Evolutionary conservation across 83 land plant genomes (phyloP).

Genomic region (Diphasiastrum complanatum): DNA sequence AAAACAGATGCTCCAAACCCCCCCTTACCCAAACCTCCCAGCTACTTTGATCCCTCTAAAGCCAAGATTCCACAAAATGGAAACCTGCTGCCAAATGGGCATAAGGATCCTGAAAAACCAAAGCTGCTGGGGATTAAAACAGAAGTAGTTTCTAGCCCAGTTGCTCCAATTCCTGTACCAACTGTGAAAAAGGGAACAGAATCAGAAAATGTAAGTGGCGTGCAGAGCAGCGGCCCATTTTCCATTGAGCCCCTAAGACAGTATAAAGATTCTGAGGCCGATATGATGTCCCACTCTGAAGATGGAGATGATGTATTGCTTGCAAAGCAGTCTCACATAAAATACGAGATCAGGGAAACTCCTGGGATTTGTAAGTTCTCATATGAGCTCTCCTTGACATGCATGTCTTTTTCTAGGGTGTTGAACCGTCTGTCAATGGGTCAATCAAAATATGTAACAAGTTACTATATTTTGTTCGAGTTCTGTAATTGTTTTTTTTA

Average conservation of each 20-base stretch:
- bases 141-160: not conserved
- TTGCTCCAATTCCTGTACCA: not conserved
- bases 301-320: constrained; percentile 52
- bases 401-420: not conserved
- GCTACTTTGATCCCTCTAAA: not conserved
- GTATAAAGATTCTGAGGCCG: constrained; percentile 37
- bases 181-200: constrained; percentile 9
- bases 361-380: constrained; percentile 78
- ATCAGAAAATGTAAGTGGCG: constrained; percentile 22
- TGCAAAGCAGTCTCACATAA: constrained; percentile 62
- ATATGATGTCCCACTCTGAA: constrained; percentile 34
- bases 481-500: too few species aligned
- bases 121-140: not conserved
- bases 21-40: constrained; percentile 1
- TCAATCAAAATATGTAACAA: not conserved
- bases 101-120: constrained; percentile 9
- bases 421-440: too few species aligned
- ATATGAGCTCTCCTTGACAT: not conserved
- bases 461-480: too few species aligned
- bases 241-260: constrained; percentile 14
- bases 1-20: not conserved
- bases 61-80: not conserved
- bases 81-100: constrained; percentile 9
- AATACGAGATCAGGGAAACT: constrained; percentile 84
- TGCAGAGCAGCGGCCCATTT: constrained; percentile 17